Conservation (phyloP, 331 rosid species). For the Malus hybrid region DNA sequence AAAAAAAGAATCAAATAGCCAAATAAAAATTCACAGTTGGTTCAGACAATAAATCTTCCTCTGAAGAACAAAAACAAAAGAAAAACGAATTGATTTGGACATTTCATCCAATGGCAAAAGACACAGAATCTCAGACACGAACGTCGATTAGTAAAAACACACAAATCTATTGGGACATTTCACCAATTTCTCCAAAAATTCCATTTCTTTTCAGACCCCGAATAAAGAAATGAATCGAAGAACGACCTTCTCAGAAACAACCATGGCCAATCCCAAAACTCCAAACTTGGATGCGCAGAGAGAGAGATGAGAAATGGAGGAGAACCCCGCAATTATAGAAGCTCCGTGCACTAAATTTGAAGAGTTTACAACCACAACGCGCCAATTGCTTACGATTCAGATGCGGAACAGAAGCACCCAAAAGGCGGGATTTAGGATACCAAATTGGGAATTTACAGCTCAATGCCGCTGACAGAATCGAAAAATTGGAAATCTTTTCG, state of each 20-base stretch:
- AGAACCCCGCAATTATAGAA: slow-evolving; percentile 13
- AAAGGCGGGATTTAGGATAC: not conserved
- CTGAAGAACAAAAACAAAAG: not conserved
- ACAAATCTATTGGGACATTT: slow-evolving; percentile 19
- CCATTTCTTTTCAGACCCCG: slow-evolving; percentile 5
- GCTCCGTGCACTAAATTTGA: not conserved
- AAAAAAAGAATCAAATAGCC: not conserved
- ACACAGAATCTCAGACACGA: not conserved
- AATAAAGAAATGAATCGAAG: not conserved
- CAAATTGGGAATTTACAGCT: not conserved
- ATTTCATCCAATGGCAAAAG: slow-evolving; percentile 7
- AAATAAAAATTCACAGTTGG: not conserved
- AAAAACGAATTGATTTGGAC: slow-evolving; percentile 11
- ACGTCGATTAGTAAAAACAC: not conserved
- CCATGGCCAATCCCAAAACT: not conserved
- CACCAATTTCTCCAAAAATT: slow-evolving; percentile 6
- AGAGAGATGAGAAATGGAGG: not conserved
- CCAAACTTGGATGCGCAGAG: not conserved
- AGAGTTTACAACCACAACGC: slow-evolving; percentile 9
- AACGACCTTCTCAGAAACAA: slow-evolving; percentile 11
- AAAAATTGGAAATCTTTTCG: not conserved
- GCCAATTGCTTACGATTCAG: slow-evolving; percentile 9
- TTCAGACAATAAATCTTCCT: not conserved
- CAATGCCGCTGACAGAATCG: not conserved
- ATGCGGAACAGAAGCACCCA: slow-evolving; percentile 10